A percentile compares a stretch with the other conserved stretches of the same genome.
Evolutionary conservation across 2,329 filamentous ascomycete genomes (phyloP).

Genomic region (Aspergillus luchuensis): DNA sequence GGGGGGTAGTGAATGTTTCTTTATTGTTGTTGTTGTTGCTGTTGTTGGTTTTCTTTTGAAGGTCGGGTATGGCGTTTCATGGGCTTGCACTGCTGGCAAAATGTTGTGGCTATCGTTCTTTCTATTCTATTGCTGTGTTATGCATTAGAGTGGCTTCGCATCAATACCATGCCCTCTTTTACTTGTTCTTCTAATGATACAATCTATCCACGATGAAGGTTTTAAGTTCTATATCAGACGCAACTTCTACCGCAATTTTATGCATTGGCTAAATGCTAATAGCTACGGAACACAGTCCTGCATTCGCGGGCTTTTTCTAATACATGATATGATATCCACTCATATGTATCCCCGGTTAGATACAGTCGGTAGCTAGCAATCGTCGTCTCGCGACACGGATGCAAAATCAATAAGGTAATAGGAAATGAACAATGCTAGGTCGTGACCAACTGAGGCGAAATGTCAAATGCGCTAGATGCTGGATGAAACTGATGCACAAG

Average conservation of each 20-base stretch:
- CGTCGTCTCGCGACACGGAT: constrained; percentile 30
- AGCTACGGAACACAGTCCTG: constrained; percentile 7
- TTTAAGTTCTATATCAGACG: background rate
- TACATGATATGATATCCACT: constrained; percentile 12
- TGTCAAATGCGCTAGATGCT: constrained; percentile 39
- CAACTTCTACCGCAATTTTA: background rate
- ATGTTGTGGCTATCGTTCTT: constrained; percentile 2
- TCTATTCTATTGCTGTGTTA: background rate
- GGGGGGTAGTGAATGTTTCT: background rate
- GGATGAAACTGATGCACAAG: constrained; percentile 34
- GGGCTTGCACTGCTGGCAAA: constrained; percentile 6
- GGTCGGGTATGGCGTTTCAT: constrained; percentile 2
- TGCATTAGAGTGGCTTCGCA: background rate
- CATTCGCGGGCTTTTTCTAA: constrained; percentile 16
- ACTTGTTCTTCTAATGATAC: background rate
- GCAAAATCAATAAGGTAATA: constrained; percentile 25
- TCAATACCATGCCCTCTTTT: constrained; percentile 4
- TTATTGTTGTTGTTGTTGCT: background rate
- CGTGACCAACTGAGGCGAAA: constrained; percentile 25
- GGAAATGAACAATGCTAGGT: constrained; percentile 29
- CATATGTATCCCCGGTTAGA: constrained; percentile 20
- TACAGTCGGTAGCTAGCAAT: constrained; percentile 17
- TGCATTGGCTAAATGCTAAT: background rate
- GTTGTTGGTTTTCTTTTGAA: background rate
- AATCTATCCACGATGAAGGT: background rate